Evolutionary conservation across 495 filamentous ascomycete species (phyloP).

Genomic region (Monascus purpureus): DNA sequence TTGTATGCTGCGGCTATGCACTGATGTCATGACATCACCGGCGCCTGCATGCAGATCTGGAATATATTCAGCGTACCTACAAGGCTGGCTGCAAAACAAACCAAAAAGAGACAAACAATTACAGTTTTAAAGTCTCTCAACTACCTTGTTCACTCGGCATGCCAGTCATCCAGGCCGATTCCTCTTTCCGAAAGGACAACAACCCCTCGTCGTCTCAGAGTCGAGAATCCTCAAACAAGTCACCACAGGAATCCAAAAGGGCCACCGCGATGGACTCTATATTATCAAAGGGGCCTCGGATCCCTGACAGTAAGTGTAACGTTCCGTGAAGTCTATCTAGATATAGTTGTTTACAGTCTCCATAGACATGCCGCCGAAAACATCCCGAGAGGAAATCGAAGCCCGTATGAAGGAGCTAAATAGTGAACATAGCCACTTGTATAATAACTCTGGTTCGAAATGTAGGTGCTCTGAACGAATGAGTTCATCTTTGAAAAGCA

Average conservation of each 20-base stretch:
- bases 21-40: too few species aligned
- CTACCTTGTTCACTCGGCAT: too few species aligned
- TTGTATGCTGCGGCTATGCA: too few species aligned
- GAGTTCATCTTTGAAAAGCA: too few species aligned
- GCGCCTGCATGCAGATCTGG: too few species aligned
- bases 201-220: not conserved
- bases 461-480: too few species aligned
- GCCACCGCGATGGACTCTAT: slow-evolving; percentile 15
- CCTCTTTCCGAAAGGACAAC: not conserved
- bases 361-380: slow-evolving; percentile 40
- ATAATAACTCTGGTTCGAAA: not conserved
- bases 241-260: not conserved
- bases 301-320: slow-evolving; percentile 25
- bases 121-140: too few species aligned
- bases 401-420: slow-evolving; percentile 52
- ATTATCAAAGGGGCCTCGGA: slow-evolving; percentile 33
- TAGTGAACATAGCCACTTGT: slow-evolving; percentile 24
- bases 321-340: not conserved
- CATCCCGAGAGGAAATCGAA: slow-evolving; percentile 52
- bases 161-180: too few species aligned
- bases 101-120: too few species aligned
- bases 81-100: too few species aligned
- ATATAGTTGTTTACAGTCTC: not conserved
- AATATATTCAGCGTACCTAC: too few species aligned
- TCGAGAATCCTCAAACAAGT: not conserved